Percentiles rank a stretch among this genome's conserved stretches.
Evolutionary conservation across 2,329 filamentous ascomycete species (phyloP).

Genomic region (Lasiodiplodia gonubiensis): DNA sequence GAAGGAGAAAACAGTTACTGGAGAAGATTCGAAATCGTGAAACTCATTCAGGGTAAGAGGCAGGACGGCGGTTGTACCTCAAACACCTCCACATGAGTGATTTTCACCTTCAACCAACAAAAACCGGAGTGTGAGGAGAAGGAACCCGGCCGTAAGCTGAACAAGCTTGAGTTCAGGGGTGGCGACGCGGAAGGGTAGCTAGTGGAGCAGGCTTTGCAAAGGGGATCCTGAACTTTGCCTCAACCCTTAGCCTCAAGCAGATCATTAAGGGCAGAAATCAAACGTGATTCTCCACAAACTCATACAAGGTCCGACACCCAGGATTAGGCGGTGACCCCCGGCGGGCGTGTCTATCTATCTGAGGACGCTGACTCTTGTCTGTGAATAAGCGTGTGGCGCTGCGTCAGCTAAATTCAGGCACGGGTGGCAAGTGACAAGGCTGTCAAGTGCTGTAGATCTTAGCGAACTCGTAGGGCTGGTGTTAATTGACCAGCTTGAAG

Average conservation of each 20-base stretch:
- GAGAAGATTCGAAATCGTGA: conserved; percentile 17
- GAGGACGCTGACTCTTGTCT: conserved; percentile 1
- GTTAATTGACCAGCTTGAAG: conserved; percentile 12
- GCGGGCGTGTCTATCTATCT: conserved; percentile 3
- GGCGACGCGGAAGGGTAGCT: neutral
- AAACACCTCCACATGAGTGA: neutral
- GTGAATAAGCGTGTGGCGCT: conserved; percentile 23
- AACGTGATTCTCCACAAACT: conserved; percentile 3
- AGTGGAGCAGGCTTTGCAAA: conserved; percentile 12
- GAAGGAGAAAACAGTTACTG: neutral
- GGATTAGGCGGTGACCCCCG: neutral
- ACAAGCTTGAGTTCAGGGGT: neutral
- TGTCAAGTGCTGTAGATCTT: conserved; percentile 20
- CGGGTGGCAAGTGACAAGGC: conserved; percentile 6
- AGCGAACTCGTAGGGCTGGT: conserved; percentile 20
- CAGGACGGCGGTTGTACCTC: conserved; percentile 12
- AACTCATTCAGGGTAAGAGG: neutral
- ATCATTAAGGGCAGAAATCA: neutral
- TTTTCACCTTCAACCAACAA: neutral
- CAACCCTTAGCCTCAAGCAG: conserved; percentile 11
- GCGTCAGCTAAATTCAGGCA: conserved; percentile 23
- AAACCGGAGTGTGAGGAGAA: neutral
- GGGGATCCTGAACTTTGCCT: conserved; percentile 5
- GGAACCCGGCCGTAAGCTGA: neutral
- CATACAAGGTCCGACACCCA: conserved; percentile 6